Percentiles rank a stretch among this genome's conserved stretches.
These are phyloP conservation scores for Asterella californica DNA, from an alignment of 225 moss, liverwort and hornwort species.

Conservation along the genomic window DNA sequence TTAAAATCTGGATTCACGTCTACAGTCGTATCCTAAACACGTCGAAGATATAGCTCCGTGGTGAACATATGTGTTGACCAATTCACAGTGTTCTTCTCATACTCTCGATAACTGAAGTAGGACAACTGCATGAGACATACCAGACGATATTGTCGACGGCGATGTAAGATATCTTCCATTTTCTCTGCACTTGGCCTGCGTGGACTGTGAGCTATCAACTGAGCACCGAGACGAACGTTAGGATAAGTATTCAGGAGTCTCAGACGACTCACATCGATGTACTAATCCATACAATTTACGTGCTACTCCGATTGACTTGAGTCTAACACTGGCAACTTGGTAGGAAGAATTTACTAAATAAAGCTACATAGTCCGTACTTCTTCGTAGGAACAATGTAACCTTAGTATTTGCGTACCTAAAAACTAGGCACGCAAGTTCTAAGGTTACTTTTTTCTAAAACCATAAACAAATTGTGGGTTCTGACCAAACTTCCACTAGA, in stretches of 20 bases:
- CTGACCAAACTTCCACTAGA: too few relatives aligned
- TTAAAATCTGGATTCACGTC: neutral
- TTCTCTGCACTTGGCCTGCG: conserved; percentile 43
- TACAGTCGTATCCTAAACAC: neutral
- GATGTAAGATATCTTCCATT: conserved; percentile 59
- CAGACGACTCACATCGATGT: neutral
- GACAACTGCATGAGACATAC: conserved; percentile 29
- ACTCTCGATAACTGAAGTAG: too few relatives aligned
- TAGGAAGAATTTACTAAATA: neutral
- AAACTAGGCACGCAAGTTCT: too few relatives aligned
- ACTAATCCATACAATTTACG: neutral
- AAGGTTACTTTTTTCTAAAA: too few relatives aligned
- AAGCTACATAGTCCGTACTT: neutral
- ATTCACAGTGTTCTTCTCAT: too few relatives aligned
- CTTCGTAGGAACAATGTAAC: neutral
- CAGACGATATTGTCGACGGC: conserved; percentile 56
- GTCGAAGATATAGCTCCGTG: neutral
- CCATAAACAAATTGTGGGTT: too few relatives aligned
- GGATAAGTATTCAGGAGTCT: neutral
- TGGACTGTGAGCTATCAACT: conserved; percentile 54
- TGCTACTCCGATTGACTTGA: neutral
- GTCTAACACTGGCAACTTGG: neutral
- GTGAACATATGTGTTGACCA: neutral
- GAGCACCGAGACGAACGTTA: conserved; percentile 12
- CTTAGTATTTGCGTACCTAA: too few relatives aligned